Base-by-base conservation (phyloP, 371 early-diverging fungal species). In the Smittium culicis region DNA sequence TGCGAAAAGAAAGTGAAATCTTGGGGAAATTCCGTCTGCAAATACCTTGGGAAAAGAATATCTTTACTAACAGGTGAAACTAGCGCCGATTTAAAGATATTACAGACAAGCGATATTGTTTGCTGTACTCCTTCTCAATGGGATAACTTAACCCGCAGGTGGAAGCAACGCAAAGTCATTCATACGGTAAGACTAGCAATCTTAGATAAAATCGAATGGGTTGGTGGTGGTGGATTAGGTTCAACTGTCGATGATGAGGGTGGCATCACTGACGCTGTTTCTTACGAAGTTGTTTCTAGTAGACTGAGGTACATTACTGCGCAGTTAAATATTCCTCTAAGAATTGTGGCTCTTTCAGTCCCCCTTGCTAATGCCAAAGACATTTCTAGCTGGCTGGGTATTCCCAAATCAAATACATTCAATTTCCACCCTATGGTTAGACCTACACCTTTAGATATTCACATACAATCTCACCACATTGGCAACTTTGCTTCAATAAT, bases 91-190 rank as follows among this genome's bases (percentile, higher is more conserved):
- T 74, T 91, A 70, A 89, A 90, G 72, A 79, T 92, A 8, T 65
- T 98, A 34, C 91, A 91, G 70, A 83, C 84, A 34, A 91, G 91
- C 34, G 89, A 96, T 78, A 79, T 99, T 14, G 86, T 99, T 31
- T 79, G 97, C 54, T 82, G 90, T 54, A 99, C 99, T 1, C 99
- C 99, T 32, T 83, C 85, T n/a, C 90, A 96, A 72, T 99, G 99
- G 96, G 99, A 99, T 80, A 86, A 90, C 66, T 76, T 97, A 28
- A 96, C 98, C 20, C 82, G 99, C 32, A 85, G 93, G 68, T 94
- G 98, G 91, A 88, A 90, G 71, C 90, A 90, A 80, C 83, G 97
- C 61, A 87, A 88, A 79, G 86, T 87, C 58, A 92, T 98, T 24
- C 92, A 94, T 69, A 88, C 84, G 0, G 82, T 96, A 0, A 85